Base-by-base conservation (phyloP, 352 stramenopile species). In the Globisporangium nagaii region DNA sequence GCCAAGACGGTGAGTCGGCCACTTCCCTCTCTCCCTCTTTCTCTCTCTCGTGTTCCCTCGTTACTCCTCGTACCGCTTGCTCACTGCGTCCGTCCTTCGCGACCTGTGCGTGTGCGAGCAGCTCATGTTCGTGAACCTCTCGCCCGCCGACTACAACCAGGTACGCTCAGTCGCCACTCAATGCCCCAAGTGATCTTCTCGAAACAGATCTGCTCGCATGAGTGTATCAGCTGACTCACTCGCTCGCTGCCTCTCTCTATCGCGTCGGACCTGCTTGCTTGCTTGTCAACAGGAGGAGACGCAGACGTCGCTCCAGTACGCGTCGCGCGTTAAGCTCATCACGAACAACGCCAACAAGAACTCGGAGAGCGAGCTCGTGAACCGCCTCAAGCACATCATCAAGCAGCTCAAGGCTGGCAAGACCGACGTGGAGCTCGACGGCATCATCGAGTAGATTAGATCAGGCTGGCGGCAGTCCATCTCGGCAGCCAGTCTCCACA, bases 111-210 rank as follows among this genome's bases (percentile, higher is more conserved):
- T 31, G 3, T 37, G 2, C 17, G 12, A 30, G 11, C 49, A 90
- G 81, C 79, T 95, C 50, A 95, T 95, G 85, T 95, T 95, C 43
- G 85, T 94, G 55, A 95, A 95, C 66, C 86, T 93, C 44, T 95
- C 85, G 35, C 85, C 85, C 9, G 85, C 85, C 8, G 85, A 95
- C 60, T 95, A 95, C 64, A 95, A 95, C 63, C 82, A 92, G 58
- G 75, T 86, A 59, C 53, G 39, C 19, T 37, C 7, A 36, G 10
- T 48, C 24, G 32, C 49, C 52, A 58, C 58, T 17, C 48, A 44
- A 51, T 31, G 17, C 12, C 4, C 11, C 17, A 35, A 27, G n/a
- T 37, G 27, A 50, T 37, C 43, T 12, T 10, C 15, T 50, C 19
- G 43, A 27, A 37, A 50, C 43, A 27, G 43, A 36, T 50, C 43